Evolutionary conservation across 768 basidiomycete species (phyloP), one percentile per base, ranked within the genome.

Genomic region (Pisolithus microcarpus): DNA sequence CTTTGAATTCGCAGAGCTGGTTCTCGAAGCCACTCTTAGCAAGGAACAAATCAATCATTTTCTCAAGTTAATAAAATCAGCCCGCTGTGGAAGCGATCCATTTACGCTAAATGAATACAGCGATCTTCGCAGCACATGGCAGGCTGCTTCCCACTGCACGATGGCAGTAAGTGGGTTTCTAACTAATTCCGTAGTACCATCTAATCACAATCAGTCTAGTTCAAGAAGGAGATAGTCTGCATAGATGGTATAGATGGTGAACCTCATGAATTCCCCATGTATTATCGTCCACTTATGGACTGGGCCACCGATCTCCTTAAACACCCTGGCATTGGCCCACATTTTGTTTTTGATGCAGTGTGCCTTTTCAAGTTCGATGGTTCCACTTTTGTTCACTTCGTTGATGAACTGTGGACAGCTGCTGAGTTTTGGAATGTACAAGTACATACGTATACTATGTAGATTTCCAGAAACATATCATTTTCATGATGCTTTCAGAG

Each of bases 321-420:
- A 21, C 61, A 73, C 34, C 58, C 57, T 0, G 31, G 34, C 1
- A 56, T 69, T 11, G 54, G 60, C 8, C 52, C 52, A 0, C 46
- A 61, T 11, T 64, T 65, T 49, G 52, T 57, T 19, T 72, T 70
- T 62, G 62, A 71, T 64, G 68, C 68, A 9, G 31, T 61, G 31
- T 50, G 42, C 5, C 50, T 57, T 5, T 72, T 46, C 48, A 65
- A 58, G 26, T 70, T 58, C 46, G 53, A 69, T 52, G 62, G 62
- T 0, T 38, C 46, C 9, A 6, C 31, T 2, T 71, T 63, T 49
- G 55, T 64, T 11, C 55, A 60, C 0, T 65, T 71, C 38, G 44
- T 64, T 24, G 51, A 69, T 42, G 67, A 75, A 46, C 71, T 72
- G 11, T 72, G 71, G 63, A 70, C 69, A 15, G 71, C 64, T 1